phyloP scores from a whole-genome alignment of 108 stramenopile genomes.

The Aurantiochytrium sp. region DNA sequence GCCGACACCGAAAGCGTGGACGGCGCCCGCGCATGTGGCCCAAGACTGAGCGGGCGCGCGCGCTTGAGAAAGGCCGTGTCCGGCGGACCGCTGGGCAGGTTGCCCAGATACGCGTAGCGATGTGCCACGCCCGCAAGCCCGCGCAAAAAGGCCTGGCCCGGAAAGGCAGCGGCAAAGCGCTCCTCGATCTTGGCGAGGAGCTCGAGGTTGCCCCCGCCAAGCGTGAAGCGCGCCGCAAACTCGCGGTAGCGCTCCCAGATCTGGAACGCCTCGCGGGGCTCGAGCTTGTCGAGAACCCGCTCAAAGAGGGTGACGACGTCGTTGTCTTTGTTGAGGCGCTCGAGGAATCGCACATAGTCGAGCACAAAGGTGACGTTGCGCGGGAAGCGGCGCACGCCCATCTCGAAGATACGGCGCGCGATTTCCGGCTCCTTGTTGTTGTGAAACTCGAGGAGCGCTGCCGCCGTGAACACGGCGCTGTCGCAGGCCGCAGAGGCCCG shows the following conservation, averaged over 20 bases:
- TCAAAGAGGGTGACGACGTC: background rate
- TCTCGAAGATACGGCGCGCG: background rate
- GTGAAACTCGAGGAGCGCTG: background rate
- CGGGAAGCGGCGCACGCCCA: background rate
- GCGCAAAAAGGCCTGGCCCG: background rate
- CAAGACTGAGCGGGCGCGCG: background rate
- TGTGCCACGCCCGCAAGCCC: background rate
- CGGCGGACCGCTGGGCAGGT: background rate
- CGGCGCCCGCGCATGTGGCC: background rate
- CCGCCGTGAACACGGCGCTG: background rate
- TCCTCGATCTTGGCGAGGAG: conserved; percentile 5
- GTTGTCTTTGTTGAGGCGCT: conserved; percentile 14
- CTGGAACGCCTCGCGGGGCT: background rate
- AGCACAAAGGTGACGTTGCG: background rate
- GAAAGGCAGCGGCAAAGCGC: background rate
- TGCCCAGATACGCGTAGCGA: background rate
- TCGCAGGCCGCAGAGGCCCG: background rate
- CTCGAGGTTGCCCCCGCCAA: background rate
- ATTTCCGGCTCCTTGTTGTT: conserved; percentile 9
- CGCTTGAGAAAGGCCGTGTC: background rate
- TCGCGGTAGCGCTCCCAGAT: conserved; percentile 20
- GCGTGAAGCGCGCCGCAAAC: background rate
- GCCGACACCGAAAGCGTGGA: background rate
- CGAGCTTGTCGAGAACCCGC: conserved; percentile 1
- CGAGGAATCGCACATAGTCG: background rate